These are phyloP conservation scores for Globisporangium okanoganense DNA, from an alignment of 352 stramenopile genomes.

Conservation along the genomic window DNA sequence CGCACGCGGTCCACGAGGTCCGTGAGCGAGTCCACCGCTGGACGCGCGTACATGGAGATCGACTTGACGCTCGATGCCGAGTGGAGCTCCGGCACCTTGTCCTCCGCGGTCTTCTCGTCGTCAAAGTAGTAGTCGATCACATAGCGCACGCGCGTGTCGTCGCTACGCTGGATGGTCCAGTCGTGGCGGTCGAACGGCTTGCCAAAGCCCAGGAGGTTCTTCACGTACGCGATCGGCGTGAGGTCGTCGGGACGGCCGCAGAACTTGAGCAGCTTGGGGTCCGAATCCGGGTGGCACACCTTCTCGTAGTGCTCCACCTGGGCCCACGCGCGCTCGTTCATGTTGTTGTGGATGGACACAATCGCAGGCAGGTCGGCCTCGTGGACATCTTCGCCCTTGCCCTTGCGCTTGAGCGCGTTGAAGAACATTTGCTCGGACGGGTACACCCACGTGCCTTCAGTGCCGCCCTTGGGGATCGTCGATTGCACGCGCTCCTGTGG, in stretches of 20 bases:
- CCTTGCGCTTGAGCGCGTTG: conserved; percentile 97
- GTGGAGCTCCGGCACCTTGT: conserved; percentile 83
- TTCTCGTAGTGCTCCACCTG: conserved; percentile 98
- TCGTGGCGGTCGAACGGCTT: conserved; percentile 98
- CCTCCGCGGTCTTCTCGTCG: conserved; percentile 73
- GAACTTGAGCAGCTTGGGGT: conserved; percentile 96
- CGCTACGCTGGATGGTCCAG: conserved; percentile 94
- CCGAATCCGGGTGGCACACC: conserved; percentile 68
- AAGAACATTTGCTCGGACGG: conserved; percentile 99
- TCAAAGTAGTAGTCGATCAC: conserved; percentile 99
- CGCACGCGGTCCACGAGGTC: conserved; percentile 78
- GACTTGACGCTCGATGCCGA: conserved; percentile 81
- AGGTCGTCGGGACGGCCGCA: conserved; percentile 95
- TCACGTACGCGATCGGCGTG: conserved; percentile 92
- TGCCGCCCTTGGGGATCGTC: conserved; percentile 95
- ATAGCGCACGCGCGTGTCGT: conserved; percentile 93
- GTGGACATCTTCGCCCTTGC: conserved; percentile 96
- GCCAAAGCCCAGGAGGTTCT: conserved; percentile 80
- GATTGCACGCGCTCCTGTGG: conserved; percentile 92
- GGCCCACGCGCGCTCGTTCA: conserved; percentile 99
- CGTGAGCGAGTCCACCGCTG: conserved; percentile 74
- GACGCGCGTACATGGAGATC: conserved; percentile 87
- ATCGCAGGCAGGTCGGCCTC: conserved; percentile 93
- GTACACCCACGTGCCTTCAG: conserved; percentile 96
- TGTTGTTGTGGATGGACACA: conserved; percentile 99